Evolutionary conservation across 805 yeast genomes (phyloP).

Genomic region (Candida golubevii): DNA sequence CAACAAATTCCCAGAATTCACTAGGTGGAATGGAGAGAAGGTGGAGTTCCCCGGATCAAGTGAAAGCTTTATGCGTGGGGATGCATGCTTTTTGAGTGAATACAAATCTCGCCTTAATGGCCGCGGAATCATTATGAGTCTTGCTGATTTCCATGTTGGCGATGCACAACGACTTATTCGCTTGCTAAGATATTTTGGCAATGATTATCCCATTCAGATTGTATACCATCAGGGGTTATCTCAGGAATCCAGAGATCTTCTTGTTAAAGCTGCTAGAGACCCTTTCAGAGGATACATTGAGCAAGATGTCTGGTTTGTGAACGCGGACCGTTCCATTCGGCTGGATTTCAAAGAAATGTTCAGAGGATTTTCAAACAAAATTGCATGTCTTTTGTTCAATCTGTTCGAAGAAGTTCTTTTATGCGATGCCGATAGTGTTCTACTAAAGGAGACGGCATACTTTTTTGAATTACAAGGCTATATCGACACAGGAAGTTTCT

Average conservation of each 20-base stretch:
- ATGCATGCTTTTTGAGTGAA: constrained; percentile 20
- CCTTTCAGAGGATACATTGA: constrained; percentile 11
- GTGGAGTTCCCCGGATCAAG: constrained; percentile 4
- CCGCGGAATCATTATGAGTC: constrained; percentile 35
- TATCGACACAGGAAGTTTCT: constrained; percentile 24
- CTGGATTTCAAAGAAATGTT: constrained; percentile 24
- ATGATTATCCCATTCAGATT: constrained; percentile 37
- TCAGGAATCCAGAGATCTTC: background rate
- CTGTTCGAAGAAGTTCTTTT: constrained; percentile 25
- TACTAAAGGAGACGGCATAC: constrained; percentile 26
- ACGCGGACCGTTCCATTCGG: constrained; percentile 20
- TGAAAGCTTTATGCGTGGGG: background rate
- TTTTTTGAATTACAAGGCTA: constrained; percentile 33
- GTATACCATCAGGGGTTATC: constrained; percentile 22
- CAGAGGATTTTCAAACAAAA: constrained; percentile 30
- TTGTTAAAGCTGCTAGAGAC: constrained; percentile 9
- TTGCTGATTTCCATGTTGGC: constrained; percentile 25
- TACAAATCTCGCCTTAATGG: constrained; percentile 24
- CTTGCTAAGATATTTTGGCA: constrained; percentile 27
- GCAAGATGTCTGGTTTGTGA: constrained; percentile 40
- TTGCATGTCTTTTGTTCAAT: constrained; percentile 10
- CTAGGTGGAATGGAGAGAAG: constrained; percentile 5
- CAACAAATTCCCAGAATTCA: constrained; percentile 6
- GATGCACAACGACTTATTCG: constrained; percentile 22
- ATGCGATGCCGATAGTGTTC: constrained; percentile 50